Evolutionary conservation across 2,329 filamentous ascomycete species (phyloP).

Genomic region (Aureobasidium sp.): DNA sequence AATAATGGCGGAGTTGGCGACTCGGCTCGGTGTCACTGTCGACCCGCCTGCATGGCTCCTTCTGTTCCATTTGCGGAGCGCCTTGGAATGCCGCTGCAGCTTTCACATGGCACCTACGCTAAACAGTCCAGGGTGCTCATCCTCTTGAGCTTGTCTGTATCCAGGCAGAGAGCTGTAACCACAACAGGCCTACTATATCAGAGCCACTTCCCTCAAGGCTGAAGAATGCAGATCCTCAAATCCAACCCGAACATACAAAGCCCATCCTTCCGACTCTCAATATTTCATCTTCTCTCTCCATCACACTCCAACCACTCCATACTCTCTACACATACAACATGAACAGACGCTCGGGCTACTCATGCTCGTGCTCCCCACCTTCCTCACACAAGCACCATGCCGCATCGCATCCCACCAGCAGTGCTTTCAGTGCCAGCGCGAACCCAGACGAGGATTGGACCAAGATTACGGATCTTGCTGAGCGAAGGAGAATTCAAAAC

Average conservation of each 20-base stretch:
- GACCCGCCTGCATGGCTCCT: constrained; percentile 9
- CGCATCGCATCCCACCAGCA: constrained; percentile 70
- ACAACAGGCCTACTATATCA: constrained; percentile 12
- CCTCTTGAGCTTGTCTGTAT: constrained; percentile 13
- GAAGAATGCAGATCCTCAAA: not conserved
- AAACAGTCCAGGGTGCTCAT: constrained; percentile 10
- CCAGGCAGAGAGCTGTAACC: constrained; percentile 11
- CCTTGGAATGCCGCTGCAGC: constrained; percentile 11
- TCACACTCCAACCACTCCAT: not conserved
- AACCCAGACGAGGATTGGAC: constrained; percentile 98
- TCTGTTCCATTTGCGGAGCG: constrained; percentile 9
- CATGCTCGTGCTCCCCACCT: constrained; percentile 33
- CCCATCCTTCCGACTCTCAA: not conserved
- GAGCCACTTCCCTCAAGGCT: constrained; percentile 11
- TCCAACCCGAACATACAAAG: not conserved
- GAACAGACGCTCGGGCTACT: constrained; percentile 37
- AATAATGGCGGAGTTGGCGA: constrained; percentile 14
- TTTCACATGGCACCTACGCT: constrained; percentile 13
- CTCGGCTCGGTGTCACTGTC: constrained; percentile 11
- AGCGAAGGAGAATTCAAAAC: constrained; percentile 91
- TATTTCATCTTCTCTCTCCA: not conserved
- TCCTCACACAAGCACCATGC: constrained; percentile 53
- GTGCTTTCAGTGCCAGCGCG: constrained; percentile 87
- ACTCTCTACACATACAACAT: constrained; percentile 20
- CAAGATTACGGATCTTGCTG: constrained; percentile 94